Evolutionary conservation across 202 grass and related monocot species (phyloP).

Genomic region (Musa balbisiana): DNA sequence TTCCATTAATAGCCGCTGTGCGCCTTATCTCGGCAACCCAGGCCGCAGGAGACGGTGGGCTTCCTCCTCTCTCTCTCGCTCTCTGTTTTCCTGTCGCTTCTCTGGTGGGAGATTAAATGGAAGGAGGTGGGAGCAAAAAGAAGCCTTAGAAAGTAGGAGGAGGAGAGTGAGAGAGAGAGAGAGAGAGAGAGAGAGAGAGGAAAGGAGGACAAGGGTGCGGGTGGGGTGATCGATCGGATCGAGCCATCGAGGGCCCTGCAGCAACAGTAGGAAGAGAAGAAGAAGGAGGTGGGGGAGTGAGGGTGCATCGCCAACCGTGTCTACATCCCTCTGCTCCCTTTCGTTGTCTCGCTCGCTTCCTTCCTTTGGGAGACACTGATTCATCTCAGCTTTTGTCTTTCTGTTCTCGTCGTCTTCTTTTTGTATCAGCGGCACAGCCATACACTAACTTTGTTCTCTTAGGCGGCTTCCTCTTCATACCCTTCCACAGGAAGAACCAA

Average conservation of each 20-base stretch:
- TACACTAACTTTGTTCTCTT: no score
- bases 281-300: background rate
- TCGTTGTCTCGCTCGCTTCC: no score
- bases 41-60: background rate
- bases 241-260: constrained; percentile 8
- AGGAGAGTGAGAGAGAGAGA: background rate
- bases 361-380: no score
- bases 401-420: no score
- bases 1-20: background rate
- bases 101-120: background rate
- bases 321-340: background rate
- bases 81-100: background rate
- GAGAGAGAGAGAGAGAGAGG: background rate
- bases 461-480: no score
- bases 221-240: constrained; percentile 2
- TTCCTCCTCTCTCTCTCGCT: background rate
- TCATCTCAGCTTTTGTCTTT: no score
- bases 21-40: background rate
- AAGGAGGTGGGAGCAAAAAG: background rate
- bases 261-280: background rate
- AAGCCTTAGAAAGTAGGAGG: background rate
- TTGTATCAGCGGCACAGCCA: no score
- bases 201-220: constrained; percentile 5
- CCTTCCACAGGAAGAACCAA: no score
- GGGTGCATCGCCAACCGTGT: background rate